Evolutionary conservation across 208 protist genomes (phyloP).

Genomic region (Acanthamoeba quina): DNA sequence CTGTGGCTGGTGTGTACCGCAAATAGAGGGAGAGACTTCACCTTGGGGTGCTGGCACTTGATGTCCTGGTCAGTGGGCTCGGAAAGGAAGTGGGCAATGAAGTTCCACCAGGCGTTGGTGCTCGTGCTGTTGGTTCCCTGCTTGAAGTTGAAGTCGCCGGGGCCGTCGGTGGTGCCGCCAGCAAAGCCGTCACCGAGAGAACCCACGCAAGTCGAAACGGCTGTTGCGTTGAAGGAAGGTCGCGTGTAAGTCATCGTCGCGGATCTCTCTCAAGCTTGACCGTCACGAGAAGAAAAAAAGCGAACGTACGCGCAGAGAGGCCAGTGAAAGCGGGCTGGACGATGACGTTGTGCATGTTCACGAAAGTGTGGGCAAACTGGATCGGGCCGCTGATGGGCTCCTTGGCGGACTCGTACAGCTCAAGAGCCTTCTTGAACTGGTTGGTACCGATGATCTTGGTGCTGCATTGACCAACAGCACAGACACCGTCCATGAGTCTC

Average conservation of each 20-base stretch:
- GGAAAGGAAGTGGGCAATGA: conserved; percentile 77
- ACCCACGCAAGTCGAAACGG: conserved; percentile 36
- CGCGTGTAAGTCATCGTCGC: neutral
- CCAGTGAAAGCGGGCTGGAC: conserved; percentile 4
- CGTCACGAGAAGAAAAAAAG: neutral
- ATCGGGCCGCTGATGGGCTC: conserved; percentile 13
- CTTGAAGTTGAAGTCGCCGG: conserved; percentile 84
- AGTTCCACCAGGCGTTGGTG: conserved; percentile 83
- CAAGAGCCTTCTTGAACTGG: conserved; percentile 69
- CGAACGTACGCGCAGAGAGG: neutral
- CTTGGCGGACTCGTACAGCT: conserved; percentile 41
- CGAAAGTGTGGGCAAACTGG: conserved; percentile 50
- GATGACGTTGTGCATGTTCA: conserved; percentile 36
- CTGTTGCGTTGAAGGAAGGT: neutral
- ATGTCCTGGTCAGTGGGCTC: conserved; percentile 78
- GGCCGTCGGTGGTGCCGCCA: conserved; percentile 79
- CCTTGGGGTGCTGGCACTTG: conserved; percentile 76
- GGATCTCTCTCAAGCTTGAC: neutral
- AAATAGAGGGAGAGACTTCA: neutral
- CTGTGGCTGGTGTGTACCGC: neutral
- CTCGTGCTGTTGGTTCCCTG: conserved; percentile 81
- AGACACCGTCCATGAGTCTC: neutral
- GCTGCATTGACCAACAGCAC: conserved; percentile 47
- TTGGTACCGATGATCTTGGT: conserved; percentile 83
- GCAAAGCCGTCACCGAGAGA: conserved; percentile 81